A percentile compares a stretch with the other conserved stretches of the same genome.
These are phyloP conservation scores for Phytophthora idaei DNA, from an alignment of 352 stramenopile species.

Conservation along the genomic window DNA sequence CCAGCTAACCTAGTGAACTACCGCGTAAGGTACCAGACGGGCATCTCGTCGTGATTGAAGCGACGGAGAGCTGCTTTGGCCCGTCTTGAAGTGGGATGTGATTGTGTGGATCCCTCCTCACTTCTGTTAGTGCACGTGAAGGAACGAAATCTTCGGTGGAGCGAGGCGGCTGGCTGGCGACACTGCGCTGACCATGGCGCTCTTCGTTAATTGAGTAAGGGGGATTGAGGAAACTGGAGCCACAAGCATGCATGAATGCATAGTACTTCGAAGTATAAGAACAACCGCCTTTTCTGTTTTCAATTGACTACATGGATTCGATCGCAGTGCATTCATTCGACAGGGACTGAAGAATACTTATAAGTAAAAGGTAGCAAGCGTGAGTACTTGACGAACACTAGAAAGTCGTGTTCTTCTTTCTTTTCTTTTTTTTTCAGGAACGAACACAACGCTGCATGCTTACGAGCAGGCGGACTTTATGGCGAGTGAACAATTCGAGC, in stretches of 20 bases:
- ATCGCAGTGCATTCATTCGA: too few species aligned
- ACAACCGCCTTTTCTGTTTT: conserved; percentile 2
- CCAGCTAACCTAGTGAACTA: conserved; percentile 79
- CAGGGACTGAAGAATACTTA: too few species aligned
- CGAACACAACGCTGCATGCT: too few species aligned
- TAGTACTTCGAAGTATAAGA: conserved; percentile 4
- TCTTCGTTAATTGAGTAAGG: conserved; percentile 23
- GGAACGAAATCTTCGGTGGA: background rate
- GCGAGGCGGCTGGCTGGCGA: background rate
- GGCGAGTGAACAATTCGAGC: too few species aligned
- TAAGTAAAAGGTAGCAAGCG: too few species aligned
- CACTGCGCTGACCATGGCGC: conserved; percentile 2
- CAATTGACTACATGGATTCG: background rate
- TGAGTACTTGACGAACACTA: too few species aligned
- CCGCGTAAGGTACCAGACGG: conserved; percentile 71
- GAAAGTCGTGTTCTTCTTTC: too few species aligned
- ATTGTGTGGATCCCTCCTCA: conserved; percentile 6
- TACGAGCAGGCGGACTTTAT: too few species aligned
- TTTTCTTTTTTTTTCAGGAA: too few species aligned
- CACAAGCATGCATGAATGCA: conserved; percentile 21
- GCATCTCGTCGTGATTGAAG: conserved; percentile 67
- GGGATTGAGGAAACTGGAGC: conserved; percentile 16
- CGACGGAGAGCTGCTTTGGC: conserved; percentile 18
- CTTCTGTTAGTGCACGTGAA: conserved; percentile 14
- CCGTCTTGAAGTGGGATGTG: conserved; percentile 16